Evolutionary conservation across 2,329 filamentous ascomycete species (phyloP).

Genomic region (Penicillium olsonii): DNA sequence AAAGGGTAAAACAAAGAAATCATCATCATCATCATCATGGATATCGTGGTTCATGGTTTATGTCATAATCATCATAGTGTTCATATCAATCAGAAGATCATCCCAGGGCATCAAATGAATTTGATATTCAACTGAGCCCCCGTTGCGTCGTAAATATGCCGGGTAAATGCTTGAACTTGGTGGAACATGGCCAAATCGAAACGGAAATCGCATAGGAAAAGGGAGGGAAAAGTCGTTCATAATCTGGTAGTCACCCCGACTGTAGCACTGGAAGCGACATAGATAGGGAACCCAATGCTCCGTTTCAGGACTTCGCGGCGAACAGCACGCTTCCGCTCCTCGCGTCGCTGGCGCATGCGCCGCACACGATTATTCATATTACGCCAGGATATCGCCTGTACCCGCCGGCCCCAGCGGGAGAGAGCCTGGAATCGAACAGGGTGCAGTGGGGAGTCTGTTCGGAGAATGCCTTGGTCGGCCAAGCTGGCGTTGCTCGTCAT

Average conservation of each 20-base stretch:
- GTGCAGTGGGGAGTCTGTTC: conserved; percentile 35
- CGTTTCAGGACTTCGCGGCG: conserved; percentile 55
- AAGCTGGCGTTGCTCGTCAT: conserved; percentile 35
- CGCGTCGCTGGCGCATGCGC: conserved; percentile 44
- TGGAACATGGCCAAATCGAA: conserved; percentile 17
- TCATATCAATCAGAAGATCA: conserved; percentile 16
- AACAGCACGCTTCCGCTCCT: conserved; percentile 53
- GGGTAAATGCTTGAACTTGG: conserved; percentile 1
- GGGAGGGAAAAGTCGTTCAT: conserved; percentile 2
- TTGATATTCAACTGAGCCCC: conserved; percentile 8
- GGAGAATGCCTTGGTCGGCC: conserved; percentile 30
- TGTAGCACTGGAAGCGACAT: conserved; percentile 37
- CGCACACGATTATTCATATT: conserved; percentile 52
- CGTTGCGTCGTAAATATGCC: conserved; percentile 20
- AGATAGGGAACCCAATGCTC: conserved; percentile 53
- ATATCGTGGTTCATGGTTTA: conserved; percentile 14
- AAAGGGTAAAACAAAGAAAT: conserved; percentile 3
- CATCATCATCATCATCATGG: conserved; percentile 16
- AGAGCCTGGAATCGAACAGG: conserved; percentile 33
- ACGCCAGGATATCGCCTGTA: conserved; percentile 54
- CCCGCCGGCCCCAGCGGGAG: conserved; percentile 47
- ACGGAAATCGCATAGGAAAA: conserved; percentile 5
- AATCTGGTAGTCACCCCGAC: conserved; percentile 15
- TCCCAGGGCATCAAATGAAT: conserved; percentile 9
- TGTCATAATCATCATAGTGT: conserved; percentile 23